Conservation (phyloP, 2,329 filamentous ascomycete genomes). For the Nothophaeocryptopus gaeumannii region DNA sequence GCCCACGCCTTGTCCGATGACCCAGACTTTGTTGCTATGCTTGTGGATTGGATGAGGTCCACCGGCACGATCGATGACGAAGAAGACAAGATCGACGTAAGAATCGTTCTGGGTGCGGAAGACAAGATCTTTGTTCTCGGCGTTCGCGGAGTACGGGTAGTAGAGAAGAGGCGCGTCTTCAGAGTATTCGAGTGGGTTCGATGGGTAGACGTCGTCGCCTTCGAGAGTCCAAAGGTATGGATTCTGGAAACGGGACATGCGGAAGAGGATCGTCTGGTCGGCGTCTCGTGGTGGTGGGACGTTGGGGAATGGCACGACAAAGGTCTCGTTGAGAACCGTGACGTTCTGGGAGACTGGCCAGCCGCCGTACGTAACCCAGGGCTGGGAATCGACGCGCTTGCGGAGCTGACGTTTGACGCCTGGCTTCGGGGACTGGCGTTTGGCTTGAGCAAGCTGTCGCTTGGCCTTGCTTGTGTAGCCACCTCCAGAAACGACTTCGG, state of each 20-base stretch:
- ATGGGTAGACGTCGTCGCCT: slow-evolving; percentile 5
- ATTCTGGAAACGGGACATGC: slow-evolving; percentile 8
- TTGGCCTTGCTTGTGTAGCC: too few relatives aligned
- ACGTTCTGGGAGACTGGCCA: slow-evolving; percentile 8
- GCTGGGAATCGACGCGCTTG: not conserved
- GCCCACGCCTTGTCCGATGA: slow-evolving; percentile 51
- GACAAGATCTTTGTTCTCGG: slow-evolving; percentile 12
- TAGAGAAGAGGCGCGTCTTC: slow-evolving; percentile 13
- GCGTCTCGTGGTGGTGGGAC: slow-evolving; percentile 7
- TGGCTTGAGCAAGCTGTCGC: too few relatives aligned
- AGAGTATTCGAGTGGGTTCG: slow-evolving; percentile 9
- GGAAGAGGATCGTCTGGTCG: slow-evolving; percentile 10
- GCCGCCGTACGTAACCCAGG: slow-evolving; percentile 11
- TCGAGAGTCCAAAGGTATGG: slow-evolving; percentile 12
- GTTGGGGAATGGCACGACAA: slow-evolving; percentile 14
- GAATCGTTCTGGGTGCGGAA: slow-evolving; percentile 32
- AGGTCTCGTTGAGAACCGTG: slow-evolving; percentile 8
- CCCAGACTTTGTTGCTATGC: slow-evolving; percentile 60
- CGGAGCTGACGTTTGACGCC: too few relatives aligned
- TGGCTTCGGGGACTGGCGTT: too few relatives aligned
- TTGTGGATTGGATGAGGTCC: slow-evolving; percentile 63
- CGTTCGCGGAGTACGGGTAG: slow-evolving; percentile 12
- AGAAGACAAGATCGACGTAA: slow-evolving; percentile 36
- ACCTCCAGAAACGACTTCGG: too few relatives aligned
- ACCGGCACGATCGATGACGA: slow-evolving; percentile 35